Percentiles rank a stretch among this genome's conserved stretches.
phyloP scores from a whole-genome alignment of 1,284 basidiomycete genomes.

The Ceratorhiza oryzae-sativae region DNA sequence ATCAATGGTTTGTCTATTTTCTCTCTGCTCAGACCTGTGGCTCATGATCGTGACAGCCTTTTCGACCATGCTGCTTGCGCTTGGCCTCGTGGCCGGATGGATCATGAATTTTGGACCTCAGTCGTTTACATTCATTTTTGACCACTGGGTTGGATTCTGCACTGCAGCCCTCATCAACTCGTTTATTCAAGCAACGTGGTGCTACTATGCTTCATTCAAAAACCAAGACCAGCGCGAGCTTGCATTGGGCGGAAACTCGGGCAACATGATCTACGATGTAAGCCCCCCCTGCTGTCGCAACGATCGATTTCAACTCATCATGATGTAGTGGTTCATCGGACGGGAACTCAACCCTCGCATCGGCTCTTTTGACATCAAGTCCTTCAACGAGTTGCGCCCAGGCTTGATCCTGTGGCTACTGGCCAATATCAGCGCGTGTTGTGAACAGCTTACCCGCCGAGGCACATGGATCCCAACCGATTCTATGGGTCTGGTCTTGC shows the following conservation, averaged over 20 bases:
- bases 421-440: conserved; percentile 89
- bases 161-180: conserved; percentile 87
- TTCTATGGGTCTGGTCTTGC: conserved; percentile 88
- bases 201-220: conserved; percentile 78
- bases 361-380: conserved; percentile 92
- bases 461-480: conserved; percentile 79
- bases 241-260: conserved; percentile 91
- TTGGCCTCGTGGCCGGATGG: conserved; percentile 72
- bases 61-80: conserved; percentile 80
- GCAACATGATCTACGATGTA: conserved; percentile 90
- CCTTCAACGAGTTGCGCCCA: conserved; percentile 95
- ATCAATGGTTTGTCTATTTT: conserved; percentile 77
- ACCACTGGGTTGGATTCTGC: conserved; percentile 90
- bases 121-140: conserved; percentile 87
- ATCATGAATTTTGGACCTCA: conserved; percentile 77
- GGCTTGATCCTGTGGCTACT: conserved; percentile 96
- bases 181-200: conserved; percentile 72
- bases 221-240: conserved; percentile 62
- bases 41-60: conserved; percentile 65
- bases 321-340: conserved; percentile 90
- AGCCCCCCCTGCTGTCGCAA: conserved; percentile 48
- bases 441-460: conserved; percentile 84
- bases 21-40: not conserved
- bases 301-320: not conserved
- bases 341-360: conserved; percentile 93